Percentiles rank a stretch among this genome's conserved stretches.
Conservation (phyloP, 768 basidiomycete genomes). For the Gymnopilus dilepis region DNA sequence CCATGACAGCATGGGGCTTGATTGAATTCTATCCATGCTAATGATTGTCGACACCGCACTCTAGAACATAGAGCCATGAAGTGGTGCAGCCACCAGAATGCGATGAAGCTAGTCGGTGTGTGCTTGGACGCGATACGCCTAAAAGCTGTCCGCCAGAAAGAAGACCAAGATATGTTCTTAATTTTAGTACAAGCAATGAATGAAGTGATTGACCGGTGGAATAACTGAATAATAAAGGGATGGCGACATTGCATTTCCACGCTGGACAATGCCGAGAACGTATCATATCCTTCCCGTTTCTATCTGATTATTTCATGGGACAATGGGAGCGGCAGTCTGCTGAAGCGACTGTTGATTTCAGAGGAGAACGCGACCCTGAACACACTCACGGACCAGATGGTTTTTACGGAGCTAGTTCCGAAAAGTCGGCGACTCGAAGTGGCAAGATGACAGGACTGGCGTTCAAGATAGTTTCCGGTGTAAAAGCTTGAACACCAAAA, state of each 20-base stretch:
- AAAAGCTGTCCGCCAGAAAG: slow-evolving; percentile 15
- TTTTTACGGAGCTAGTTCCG: slow-evolving; percentile 42
- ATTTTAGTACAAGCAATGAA: slow-evolving; percentile 4
- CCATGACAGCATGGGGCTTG: slow-evolving; percentile 24
- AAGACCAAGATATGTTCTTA: slow-evolving; percentile 2
- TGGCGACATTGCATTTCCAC: slow-evolving; percentile 10
- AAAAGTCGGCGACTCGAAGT: slow-evolving; percentile 30
- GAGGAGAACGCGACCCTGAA: slow-evolving; percentile 37
- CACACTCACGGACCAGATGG: slow-evolving; percentile 36
- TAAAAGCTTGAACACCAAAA: slow-evolving; percentile 36
- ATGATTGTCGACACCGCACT: slow-evolving; percentile 18
- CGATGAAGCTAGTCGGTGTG: slow-evolving; percentile 14
- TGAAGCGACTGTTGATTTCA: slow-evolving; percentile 10
- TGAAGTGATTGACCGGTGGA: slow-evolving; percentile 9
- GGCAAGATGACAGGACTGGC: slow-evolving; percentile 23
- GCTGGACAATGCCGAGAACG: slow-evolving; percentile 12
- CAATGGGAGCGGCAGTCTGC: slow-evolving; percentile 11
- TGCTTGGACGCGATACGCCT: slow-evolving; percentile 2
- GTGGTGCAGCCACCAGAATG: slow-evolving; percentile 11
- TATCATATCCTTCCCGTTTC: slow-evolving; percentile 15
- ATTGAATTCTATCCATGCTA: slow-evolving; percentile 10
- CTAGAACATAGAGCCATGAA: slow-evolving; percentile 13
- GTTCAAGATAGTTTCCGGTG: slow-evolving; percentile 40
- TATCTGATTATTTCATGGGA: slow-evolving; percentile 16
- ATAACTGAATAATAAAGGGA: slow-evolving; percentile 6